These are phyloP conservation scores for Penicillium sp. DNA, from an alignment of 2,329 filamentous ascomycete genomes.

Conservation along the genomic window DNA sequence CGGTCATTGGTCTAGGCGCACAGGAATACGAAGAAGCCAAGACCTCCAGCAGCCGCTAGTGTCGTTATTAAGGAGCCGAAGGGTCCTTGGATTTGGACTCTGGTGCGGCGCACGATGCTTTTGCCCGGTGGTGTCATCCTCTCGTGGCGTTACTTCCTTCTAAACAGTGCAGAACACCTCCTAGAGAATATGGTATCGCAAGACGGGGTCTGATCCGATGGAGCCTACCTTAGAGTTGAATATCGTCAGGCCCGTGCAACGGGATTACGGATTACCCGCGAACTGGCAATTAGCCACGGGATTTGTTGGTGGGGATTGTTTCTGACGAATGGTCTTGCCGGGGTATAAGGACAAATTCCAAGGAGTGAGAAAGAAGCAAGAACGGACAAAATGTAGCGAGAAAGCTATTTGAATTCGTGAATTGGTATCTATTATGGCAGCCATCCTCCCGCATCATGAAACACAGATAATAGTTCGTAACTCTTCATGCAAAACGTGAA, in stretches of 20 bases:
- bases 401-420: conserved; percentile 14
- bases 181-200: too few species aligned
- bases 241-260: too few species aligned
- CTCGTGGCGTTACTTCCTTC: neutral
- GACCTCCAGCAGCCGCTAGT: conserved; percentile 2
- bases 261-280: too few species aligned
- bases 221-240: too few species aligned
- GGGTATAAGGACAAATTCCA: neutral
- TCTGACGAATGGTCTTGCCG: neutral
- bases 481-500: conserved; percentile 32
- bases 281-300: too few species aligned
- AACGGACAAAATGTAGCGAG: neutral
- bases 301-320: too few species aligned
- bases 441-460: conserved; percentile 22
- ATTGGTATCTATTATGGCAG: conserved; percentile 39
- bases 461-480: conserved; percentile 33
- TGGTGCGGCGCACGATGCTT: neutral
- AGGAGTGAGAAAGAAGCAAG: neutral
- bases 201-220: too few species aligned
- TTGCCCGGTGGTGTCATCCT: neutral
- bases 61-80: neutral
- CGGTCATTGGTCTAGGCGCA: conserved; percentile 1
- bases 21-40: conserved; percentile 18
- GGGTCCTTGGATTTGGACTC: neutral
- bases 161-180: neutral